Evolutionary conservation across 2,329 filamentous ascomycete genomes (phyloP).

Genomic region (Neofusicoccum cordaticola): DNA sequence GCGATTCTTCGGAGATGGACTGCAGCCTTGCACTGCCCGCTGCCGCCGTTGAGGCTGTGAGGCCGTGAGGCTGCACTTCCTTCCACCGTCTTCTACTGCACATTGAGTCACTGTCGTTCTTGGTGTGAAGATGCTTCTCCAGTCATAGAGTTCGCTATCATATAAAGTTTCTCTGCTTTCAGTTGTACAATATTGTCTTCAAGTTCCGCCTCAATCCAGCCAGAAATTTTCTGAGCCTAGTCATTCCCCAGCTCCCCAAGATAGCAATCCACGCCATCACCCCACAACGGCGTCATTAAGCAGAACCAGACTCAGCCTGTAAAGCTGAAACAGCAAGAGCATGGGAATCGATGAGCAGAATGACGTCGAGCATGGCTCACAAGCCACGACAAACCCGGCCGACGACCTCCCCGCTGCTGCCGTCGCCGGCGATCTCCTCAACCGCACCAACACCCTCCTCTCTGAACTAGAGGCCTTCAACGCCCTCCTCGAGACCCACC

Average conservation of each 20-base stretch:
- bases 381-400: background rate
- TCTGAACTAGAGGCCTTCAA: conserved; percentile 9
- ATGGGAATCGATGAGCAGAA: background rate
- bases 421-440: conserved; percentile 9
- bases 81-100: background rate
- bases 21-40: background rate
- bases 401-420: background rate
- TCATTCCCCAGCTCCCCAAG: background rate
- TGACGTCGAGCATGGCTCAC: background rate
- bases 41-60: background rate
- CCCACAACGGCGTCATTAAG: background rate
- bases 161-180: too few relatives aligned
- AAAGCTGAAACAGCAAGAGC: background rate
- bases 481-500: background rate
- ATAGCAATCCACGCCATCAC: background rate
- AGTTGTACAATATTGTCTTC: background rate
- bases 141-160: too few relatives aligned
- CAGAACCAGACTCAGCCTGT: background rate
- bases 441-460: conserved; percentile 9
- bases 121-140: background rate
- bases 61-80: background rate
- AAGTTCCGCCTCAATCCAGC: background rate
- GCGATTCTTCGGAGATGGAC: conserved; percentile 8
- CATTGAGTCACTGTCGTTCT: background rate
- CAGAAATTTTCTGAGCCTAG: background rate